phyloP scores from a whole-genome alignment of 2,329 filamentous ascomycete genomes.

The Fusarium drepaniforme region DNA sequence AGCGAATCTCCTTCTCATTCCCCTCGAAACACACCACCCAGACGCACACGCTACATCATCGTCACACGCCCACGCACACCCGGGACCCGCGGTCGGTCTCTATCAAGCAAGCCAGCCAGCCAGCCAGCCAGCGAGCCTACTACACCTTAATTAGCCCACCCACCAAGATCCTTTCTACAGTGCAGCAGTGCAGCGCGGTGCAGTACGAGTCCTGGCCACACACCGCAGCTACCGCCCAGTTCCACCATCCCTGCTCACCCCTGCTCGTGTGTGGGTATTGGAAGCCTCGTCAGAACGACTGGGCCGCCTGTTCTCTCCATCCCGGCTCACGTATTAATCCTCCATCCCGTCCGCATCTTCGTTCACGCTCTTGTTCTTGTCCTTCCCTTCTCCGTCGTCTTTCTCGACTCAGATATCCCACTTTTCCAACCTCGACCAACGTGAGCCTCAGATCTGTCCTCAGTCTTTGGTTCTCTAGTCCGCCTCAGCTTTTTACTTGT shows the following conservation, averaged over 20 bases:
- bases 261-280: conserved; percentile 39
- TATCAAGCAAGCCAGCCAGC: conserved; percentile 5
- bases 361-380: conserved; percentile 25
- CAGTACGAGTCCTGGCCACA: conserved; percentile 13
- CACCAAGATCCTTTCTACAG: conserved; percentile 24
- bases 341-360: conserved; percentile 40
- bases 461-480: conserved; percentile 13
- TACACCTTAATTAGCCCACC: conserved; percentile 35
- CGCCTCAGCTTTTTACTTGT: conserved; percentile 26
- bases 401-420: conserved; percentile 38
- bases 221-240: conserved; percentile 37
- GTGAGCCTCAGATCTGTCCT: conserved; percentile 19
- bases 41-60: conserved; percentile 37
- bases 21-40: conserved; percentile 34
- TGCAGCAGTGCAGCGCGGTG: no score
- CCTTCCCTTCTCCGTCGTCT: conserved; percentile 38
- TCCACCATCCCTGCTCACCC: conserved; percentile 33
- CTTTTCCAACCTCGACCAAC: conserved; percentile 36
- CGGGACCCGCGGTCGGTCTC: conserved; percentile 10
- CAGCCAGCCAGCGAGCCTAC: conserved; percentile 10
- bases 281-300: conserved; percentile 47
- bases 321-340: conserved; percentile 46
- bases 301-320: conserved; percentile 40
- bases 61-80: conserved; percentile 24
- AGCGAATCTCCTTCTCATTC: conserved; percentile 15